Evolutionary conservation across 345 rosid species (phyloP), one percentile per base, ranked within the genome.

Genomic region (Noccaea caerulescens): DNA sequence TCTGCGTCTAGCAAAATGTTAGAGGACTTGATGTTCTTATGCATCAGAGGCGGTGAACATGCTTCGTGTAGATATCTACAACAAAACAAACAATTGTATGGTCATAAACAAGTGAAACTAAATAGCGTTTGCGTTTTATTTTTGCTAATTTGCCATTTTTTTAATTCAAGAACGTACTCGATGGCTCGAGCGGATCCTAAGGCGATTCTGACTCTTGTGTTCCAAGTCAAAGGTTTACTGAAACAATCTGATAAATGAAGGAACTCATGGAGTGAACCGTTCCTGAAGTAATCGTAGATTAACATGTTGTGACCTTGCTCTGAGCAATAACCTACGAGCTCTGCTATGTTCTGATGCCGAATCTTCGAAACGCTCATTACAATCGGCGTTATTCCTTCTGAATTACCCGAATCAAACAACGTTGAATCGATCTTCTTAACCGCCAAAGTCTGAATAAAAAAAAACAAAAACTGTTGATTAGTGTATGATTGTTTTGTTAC

Each of bases 151-250:
- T 3, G 23, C 23, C 23, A 20, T 36, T 13, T 37, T 44, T 2
- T 4, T 6, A 30, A 7, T 41, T 10, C 23, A 13, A 49, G 65
- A 34, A 80, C 97, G 77, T 82, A 93, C 97, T 89, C 93, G 5
- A 89, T 61, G 60, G 96, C 97, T 62, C 91, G 79, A 30, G 95
- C 97, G 7, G 90, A 80, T 65, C 92, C 92, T 23, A 93, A 73
- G 68, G 97, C 93, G 72, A 93, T 91, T 77, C 86, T 78, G 80
- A 89, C 84, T 77, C 98, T 82, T 46, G 97, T 91, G 68, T 89
- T 93, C 98, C 97, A 93, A 70, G 98, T 93, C 38, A 93, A 66
- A 9, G 99, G 99, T 58, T 82, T 94, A 80, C 99, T 91, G 38
- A 80, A 94, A 73, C 88, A 91, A 71, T 86, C 95, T 5, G 96